Evolutionary conservation across 441 rosid genomes (phyloP).

Genomic region (Mallotus japonicus): DNA sequence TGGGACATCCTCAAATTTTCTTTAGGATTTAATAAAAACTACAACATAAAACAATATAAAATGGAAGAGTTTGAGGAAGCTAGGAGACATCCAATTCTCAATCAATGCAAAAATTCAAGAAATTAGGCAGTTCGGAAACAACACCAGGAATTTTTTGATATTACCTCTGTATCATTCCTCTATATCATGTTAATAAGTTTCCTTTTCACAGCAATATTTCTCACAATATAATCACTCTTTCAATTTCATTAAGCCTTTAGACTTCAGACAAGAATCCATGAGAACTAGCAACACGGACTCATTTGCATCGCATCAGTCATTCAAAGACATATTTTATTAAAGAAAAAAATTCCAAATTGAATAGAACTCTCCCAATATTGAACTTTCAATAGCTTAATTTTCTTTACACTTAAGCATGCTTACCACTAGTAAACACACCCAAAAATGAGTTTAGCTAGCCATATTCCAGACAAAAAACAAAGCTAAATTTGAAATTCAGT

Average conservation of each 20-base stretch:
- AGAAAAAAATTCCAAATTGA: not conserved
- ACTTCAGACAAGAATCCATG: not conserved
- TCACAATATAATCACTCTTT: no score
- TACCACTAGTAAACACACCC: not conserved
- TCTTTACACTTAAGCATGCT: not conserved
- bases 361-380: not conserved
- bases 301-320: not conserved
- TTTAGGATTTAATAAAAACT: no score
- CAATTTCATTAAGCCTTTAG: not conserved
- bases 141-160: not conserved
- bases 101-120: not conserved
- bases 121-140: not conserved
- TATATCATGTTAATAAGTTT: no score
- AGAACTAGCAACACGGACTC: not conserved
- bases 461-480: not conserved
- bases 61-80: not conserved
- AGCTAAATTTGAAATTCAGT: slow-evolving; percentile 1
- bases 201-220: no score
- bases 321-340: not conserved
- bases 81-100: not conserved
- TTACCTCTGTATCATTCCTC: not conserved
- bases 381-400: not conserved
- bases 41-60: not conserved
- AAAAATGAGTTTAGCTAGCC: no score
- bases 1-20: not conserved